phyloP scores from a whole-genome alignment of 805 yeast species.

The Candida parachauliodes region DNA sequence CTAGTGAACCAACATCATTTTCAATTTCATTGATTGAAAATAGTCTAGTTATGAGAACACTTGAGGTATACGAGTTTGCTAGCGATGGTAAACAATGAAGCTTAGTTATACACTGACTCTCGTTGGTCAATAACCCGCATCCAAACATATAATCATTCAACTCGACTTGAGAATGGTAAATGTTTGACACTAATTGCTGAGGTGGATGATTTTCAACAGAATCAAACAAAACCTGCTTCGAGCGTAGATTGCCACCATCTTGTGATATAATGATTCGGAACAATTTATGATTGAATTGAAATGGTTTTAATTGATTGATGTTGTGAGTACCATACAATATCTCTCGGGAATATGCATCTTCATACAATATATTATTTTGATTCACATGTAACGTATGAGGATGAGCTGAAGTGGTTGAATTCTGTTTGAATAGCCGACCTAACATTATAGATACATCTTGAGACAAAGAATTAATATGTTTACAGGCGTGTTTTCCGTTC shows the following conservation, averaged over 20 bases:
- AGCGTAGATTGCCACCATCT: constrained; percentile 46
- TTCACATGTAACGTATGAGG: too few species aligned
- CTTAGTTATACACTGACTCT: constrained; percentile 42
- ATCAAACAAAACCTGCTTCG: constrained; percentile 49
- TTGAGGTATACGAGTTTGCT: constrained; percentile 27
- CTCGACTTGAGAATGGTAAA: constrained; percentile 42
- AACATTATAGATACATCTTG: constrained; percentile 29
- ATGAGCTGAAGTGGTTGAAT: constrained; percentile 7
- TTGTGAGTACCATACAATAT: constrained; percentile 44
- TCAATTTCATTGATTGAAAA: constrained; percentile 36
- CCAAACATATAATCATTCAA: constrained; percentile 55
- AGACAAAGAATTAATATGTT: background rate
- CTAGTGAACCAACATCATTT: constrained; percentile 8
- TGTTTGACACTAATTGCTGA: constrained; percentile 19
- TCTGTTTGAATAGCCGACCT: constrained; percentile 35
- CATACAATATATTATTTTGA: too few species aligned
- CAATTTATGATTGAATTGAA: constrained; percentile 22
- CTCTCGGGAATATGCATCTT: constrained; percentile 44
- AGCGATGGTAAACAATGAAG: constrained; percentile 46
- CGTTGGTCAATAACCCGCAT: constrained; percentile 50
- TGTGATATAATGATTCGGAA: constrained; percentile 48
- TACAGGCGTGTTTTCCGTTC: background rate
- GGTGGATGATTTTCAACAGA: constrained; percentile 16
- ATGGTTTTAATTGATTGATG: constrained; percentile 23
- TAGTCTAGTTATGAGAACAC: constrained; percentile 42